Base-by-base conservation (phyloP, 129 eudicot genomes). In the Mikania micrantha region DNA sequence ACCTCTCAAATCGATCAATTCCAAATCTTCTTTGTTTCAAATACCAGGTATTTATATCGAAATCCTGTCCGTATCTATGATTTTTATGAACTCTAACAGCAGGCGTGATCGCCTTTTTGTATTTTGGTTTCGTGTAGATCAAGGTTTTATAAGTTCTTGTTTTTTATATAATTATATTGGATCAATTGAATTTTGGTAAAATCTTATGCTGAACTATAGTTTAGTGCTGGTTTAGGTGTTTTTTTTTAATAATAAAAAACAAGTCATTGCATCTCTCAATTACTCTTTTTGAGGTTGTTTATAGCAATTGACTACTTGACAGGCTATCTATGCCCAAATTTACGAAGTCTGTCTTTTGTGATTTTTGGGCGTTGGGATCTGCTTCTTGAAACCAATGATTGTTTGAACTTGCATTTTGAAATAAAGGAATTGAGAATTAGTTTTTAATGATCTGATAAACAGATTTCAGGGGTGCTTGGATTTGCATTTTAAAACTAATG, bases 1-100 rank as follows among this genome's bases (percentile, higher is more conserved):
- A 62, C 62, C 70, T 62, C 70, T 12, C 62, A 48, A 49, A 62
- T 62, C 67, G 59, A 59, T 72, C 77, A 62, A 63, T 29, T 53
- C 64, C 70, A 27, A 17, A 9, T 12, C 69, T 72, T 62, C 20
- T 49, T 62, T 70, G 21, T 72, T 72, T 47, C n/a, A n/a, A n/a
- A n/a, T n/a, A n/a, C 57, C 61, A 72, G 77, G 77, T 72, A 48
- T 35, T 19, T 70, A 27, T 40, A 36, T 69, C 40, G 8, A 10
- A 22, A 69, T 36, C 2, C 20, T 21, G 58, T 7, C 20, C 24
- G 16, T 54, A 7, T 49, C 3, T 4, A 27, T 54, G 7, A 54
- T 54, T 54, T 54, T 52, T 4, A 52, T 21, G n/a, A 50, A 7
- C 21, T 12, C 10, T 50, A 25, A 10, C 25, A 27, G 11, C 27